Percentiles rank a stretch among this genome's conserved stretches.
phyloP scores from a whole-genome alignment of 768 basidiomycete genomes.

The Ramaria sp. region DNA sequence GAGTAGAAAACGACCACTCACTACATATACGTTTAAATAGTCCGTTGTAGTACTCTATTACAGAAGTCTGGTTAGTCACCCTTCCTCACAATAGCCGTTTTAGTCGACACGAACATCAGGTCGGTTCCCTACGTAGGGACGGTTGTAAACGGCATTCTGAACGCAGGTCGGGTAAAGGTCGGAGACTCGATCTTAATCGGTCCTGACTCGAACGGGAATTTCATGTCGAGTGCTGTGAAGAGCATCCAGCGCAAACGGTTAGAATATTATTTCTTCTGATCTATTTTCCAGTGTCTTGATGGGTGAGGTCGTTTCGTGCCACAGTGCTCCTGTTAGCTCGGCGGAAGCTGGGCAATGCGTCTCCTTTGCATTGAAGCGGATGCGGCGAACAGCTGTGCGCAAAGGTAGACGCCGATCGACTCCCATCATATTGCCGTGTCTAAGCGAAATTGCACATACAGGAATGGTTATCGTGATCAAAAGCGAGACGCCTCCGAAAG shows the following conservation, averaged over 20 bases:
- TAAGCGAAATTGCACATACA: neutral
- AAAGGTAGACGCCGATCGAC: constrained; percentile 36
- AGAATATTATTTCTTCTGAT: neutral
- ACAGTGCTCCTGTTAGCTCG: constrained; percentile 63
- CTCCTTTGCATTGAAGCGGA: constrained; percentile 83
- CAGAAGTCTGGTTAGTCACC: constrained; percentile 33
- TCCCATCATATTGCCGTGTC: neutral
- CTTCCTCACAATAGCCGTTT: neutral
- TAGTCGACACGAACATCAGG: constrained; percentile 38
- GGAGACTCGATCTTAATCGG: constrained; percentile 81
- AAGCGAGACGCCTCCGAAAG: constrained; percentile 66
- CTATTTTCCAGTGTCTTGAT: neutral
- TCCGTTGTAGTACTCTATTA: constrained; percentile 57
- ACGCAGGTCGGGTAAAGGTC: constrained; percentile 60
- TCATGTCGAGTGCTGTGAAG: constrained; percentile 67
- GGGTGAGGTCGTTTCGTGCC: neutral
- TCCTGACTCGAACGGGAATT: constrained; percentile 89
- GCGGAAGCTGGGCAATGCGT: constrained; percentile 97
- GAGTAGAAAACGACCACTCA: neutral
- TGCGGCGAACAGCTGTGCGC: constrained; percentile 67
- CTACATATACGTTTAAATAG: neutral
- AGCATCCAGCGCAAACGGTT: constrained; percentile 88
- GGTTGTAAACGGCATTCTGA: constrained; percentile 76
- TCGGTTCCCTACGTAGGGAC: constrained; percentile 81
- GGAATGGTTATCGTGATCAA: constrained; percentile 85